Evolutionary conservation across 208 protist genomes (phyloP).

Genomic region (Trypanosoma caninum): DNA sequence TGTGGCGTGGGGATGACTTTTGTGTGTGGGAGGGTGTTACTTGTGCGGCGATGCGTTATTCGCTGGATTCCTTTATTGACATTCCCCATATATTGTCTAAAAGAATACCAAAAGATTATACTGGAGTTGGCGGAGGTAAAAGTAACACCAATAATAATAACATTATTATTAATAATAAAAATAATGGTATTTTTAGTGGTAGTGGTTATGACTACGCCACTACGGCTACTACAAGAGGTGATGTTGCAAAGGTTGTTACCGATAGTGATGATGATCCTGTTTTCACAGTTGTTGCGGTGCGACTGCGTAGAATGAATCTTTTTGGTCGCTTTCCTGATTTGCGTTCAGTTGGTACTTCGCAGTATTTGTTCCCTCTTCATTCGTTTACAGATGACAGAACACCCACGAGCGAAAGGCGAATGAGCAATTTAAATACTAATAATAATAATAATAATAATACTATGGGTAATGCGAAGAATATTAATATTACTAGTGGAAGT

Average conservation of each 20-base stretch:
- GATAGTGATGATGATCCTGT: not conserved
- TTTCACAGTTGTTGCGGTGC: constrained; percentile 12
- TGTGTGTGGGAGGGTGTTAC: constrained; percentile 46
- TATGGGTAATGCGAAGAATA: no score
- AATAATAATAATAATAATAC: no score
- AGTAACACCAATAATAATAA: no score
- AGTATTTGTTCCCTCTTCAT: not conserved
- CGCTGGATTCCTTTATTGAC: constrained; percentile 43
- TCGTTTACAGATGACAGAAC: not conserved
- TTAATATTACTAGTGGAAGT: no score
- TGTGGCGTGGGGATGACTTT: constrained; percentile 50
- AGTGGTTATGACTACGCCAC: not conserved
- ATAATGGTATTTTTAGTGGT: not conserved
- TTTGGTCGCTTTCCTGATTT: not conserved
- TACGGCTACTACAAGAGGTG: not conserved
- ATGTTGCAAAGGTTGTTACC: not conserved
- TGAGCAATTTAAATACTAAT: no score
- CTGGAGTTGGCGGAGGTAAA: no score
- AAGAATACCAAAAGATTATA: no score
- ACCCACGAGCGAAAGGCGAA: not conserved
- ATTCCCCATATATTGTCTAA: not conserved
- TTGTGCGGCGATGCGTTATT: constrained; percentile 30
- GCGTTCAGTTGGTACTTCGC: constrained; percentile 1
- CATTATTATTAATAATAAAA: no score
- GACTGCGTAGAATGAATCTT: constrained; percentile 6